A percentile compares a stretch with the other conserved stretches of the same genome.
These are phyloP conservation scores for Phytophthora meadii DNA, from an alignment of 352 stramenopile species.

Conservation along the genomic window DNA sequence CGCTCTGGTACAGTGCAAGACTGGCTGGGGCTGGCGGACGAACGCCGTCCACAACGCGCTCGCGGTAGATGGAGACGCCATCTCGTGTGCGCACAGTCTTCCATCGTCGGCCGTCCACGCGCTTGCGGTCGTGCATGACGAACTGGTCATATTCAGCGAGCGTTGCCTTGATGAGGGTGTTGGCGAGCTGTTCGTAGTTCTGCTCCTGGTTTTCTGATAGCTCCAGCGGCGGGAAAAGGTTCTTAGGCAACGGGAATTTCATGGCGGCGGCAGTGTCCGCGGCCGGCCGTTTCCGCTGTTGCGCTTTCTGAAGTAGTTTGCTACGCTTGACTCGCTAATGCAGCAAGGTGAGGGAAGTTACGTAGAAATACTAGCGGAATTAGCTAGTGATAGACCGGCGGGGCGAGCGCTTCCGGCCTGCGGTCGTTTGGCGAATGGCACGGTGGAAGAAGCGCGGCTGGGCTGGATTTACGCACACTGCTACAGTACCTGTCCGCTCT, in stretches of 20 bases:
- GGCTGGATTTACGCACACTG: conserved; percentile 15
- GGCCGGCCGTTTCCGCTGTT: conserved; percentile 8
- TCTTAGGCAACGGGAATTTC: conserved; percentile 65
- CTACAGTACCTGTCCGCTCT: conserved; percentile 2
- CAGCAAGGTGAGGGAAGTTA: background rate
- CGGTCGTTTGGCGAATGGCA: conserved; percentile 40
- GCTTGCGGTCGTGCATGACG: conserved; percentile 40
- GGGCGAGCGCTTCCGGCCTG: conserved; percentile 19
- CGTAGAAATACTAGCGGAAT: conserved; percentile 24
- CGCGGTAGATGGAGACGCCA: conserved; percentile 53
- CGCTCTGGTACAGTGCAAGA: conserved; percentile 36
- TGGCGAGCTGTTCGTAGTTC: conserved; percentile 57
- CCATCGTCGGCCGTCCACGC: conserved; percentile 48
- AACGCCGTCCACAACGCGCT: conserved; percentile 33
- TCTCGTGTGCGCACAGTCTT: conserved; percentile 49
- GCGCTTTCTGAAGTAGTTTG: conserved; percentile 25
- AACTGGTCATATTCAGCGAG: conserved; percentile 60
- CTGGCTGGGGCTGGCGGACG: conserved; percentile 20
- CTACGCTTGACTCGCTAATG: conserved; percentile 3
- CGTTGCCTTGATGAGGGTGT: conserved; percentile 54
- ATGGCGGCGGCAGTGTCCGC: conserved; percentile 22
- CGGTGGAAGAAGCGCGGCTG: conserved; percentile 31
- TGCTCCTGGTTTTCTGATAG: conserved; percentile 46
- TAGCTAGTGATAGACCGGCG: conserved; percentile 20
- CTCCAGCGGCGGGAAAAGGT: conserved; percentile 52